Conservation (phyloP, 2,329 filamentous ascomycete genomes). For the Ceratocystis smalleyi region DNA sequence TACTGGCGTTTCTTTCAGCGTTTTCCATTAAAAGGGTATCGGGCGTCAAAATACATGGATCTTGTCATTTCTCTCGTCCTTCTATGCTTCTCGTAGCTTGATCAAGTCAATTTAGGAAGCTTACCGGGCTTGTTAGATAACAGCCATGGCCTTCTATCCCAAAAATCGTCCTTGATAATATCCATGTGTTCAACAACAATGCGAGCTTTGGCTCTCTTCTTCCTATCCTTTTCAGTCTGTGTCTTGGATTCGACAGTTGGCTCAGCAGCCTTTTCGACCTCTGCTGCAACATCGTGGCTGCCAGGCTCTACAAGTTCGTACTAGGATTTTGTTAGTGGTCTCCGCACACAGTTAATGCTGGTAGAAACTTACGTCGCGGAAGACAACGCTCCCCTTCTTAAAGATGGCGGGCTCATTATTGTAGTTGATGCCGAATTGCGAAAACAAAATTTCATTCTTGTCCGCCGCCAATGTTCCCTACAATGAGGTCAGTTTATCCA, state of each 20-base stretch:
- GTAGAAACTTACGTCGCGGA: slow-evolving; percentile 51
- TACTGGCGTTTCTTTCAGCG: not conserved
- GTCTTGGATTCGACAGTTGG: slow-evolving; percentile 51
- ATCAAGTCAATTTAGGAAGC: slow-evolving; percentile 37
- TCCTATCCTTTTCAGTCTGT: slow-evolving; percentile 70
- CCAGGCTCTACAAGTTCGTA: slow-evolving; percentile 54
- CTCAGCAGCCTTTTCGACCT: slow-evolving; percentile 33
- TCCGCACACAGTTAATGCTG: not conserved
- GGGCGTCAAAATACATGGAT: not conserved
- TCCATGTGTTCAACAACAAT: slow-evolving; percentile 77
- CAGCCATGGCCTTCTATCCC: slow-evolving; percentile 74
- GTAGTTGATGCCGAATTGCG: slow-evolving; percentile 82
- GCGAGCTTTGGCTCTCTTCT: slow-evolving; percentile 61
- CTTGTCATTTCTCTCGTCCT: not conserved
- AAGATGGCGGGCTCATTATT: slow-evolving; percentile 90
- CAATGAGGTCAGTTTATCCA: slow-evolving; percentile 17
- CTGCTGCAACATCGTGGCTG: slow-evolving; percentile 31
- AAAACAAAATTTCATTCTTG: slow-evolving; percentile 93
- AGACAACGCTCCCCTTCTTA: slow-evolving; percentile 84
- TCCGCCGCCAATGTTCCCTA: slow-evolving; percentile 71
- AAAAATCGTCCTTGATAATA: slow-evolving; percentile 91
- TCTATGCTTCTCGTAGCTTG: not conserved
- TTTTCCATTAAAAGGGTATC: not conserved
- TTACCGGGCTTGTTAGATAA: slow-evolving; percentile 59
- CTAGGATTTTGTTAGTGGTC: slow-evolving; percentile 25